These are phyloP conservation scores for Nosema bombycis DNA, from an alignment of 371 early-diverging fungal genomes.

Conservation along the genomic window DNA sequence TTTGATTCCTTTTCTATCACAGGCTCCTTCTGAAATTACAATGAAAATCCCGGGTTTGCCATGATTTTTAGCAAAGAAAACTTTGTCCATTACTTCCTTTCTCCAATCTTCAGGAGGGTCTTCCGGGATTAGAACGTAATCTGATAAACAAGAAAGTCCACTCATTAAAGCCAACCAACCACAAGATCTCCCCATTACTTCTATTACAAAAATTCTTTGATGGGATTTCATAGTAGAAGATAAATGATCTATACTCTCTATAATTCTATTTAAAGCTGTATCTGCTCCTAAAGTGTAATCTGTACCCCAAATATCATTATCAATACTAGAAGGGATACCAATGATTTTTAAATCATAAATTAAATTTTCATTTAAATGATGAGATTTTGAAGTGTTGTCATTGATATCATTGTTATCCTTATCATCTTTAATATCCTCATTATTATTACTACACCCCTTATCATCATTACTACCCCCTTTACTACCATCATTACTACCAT, in stretches of 20 bases:
- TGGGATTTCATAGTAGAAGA: constrained; percentile 90
- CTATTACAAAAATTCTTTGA: constrained; percentile 90
- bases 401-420: neutral
- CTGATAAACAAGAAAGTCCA: constrained; percentile 83
- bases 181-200: constrained; percentile 98
- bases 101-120: constrained; percentile 70
- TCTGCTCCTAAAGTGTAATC: constrained; percentile 84
- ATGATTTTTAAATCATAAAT: constrained; percentile 70
- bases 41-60: constrained; percentile 71
- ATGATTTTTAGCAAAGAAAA: constrained; percentile 56
- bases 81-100: constrained; percentile 68
- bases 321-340: constrained; percentile 78
- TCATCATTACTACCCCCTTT: neutral
- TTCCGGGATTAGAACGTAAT: constrained; percentile 93
- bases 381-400: too few species aligned
- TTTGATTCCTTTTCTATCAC: constrained; percentile 77
- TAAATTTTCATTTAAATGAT: constrained; percentile 53
- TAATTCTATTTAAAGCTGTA: constrained; percentile 86
- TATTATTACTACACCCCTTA: neutral
- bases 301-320: constrained; percentile 82
- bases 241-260: constrained; percentile 86
- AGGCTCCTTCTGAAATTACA: constrained; percentile 91
- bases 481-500: neutral
- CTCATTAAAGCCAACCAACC: constrained; percentile 97
- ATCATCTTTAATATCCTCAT: constrained; percentile 1